phyloP scores from a whole-genome alignment of 2,329 filamentous ascomycete species.

The Scedosporium dehoogii region DNA sequence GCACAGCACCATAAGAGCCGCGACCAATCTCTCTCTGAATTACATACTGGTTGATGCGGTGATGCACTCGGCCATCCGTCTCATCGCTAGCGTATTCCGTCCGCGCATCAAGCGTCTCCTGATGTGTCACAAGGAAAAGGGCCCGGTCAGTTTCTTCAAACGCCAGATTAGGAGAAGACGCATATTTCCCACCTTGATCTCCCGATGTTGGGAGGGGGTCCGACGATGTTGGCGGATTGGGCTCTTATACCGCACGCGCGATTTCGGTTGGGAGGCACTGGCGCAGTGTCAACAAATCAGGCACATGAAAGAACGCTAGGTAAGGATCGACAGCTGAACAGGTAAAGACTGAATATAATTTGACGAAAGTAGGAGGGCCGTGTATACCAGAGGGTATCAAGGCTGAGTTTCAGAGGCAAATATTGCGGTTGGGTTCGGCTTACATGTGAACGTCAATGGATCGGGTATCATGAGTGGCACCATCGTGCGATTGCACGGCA shows the following conservation, averaged over 20 bases:
- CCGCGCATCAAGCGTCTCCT: conserved; percentile 87
- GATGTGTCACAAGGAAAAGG: conserved; percentile 1
- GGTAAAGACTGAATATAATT: too few relatives aligned
- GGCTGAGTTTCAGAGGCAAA: background rate
- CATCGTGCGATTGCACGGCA: conserved; percentile 19
- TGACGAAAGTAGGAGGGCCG: too few relatives aligned
- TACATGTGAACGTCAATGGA: conserved; percentile 4
- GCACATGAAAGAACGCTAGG: background rate
- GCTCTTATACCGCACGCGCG: conserved; percentile 20
- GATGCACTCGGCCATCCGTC: conserved; percentile 68
- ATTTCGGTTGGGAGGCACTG: background rate
- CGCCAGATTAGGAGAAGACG: conserved; percentile 7
- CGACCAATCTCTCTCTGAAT: conserved; percentile 95
- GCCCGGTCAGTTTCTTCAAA: too few relatives aligned
- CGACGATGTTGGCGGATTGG: conserved; percentile 48
- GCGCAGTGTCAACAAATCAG: background rate
- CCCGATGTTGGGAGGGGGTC: conserved; percentile 46
- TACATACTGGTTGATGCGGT: conserved; percentile 88
- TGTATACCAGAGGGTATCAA: background rate
- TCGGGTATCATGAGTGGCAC: background rate
- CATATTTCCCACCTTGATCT: conserved; percentile 38
- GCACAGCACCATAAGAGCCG: conserved; percentile 89
- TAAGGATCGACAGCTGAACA: background rate
- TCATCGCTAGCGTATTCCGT: conserved; percentile 82
- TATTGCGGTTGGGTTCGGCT: background rate